Evolutionary conservation across 495 filamentous ascomycete species (phyloP).

Genomic region (Aspergillus mulundensis): DNA sequence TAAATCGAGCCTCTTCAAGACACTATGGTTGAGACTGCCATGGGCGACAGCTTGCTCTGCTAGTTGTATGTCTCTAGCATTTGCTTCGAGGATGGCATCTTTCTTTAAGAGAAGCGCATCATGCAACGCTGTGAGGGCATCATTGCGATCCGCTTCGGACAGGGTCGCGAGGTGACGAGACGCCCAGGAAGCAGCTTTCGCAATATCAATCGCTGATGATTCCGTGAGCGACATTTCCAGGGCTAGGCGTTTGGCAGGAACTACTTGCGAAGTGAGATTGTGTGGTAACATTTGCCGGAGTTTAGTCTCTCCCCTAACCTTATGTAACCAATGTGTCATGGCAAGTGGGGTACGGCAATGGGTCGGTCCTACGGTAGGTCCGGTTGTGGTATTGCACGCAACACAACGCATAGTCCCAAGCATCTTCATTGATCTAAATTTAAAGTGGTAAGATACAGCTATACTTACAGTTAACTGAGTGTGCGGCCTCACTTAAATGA

Average conservation of each 20-base stretch:
- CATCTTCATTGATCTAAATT: too few relatives aligned
- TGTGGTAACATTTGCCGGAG: background rate
- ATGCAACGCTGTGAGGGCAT: constrained; percentile 79
- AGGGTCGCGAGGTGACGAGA: constrained; percentile 67
- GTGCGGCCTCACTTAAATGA: too few relatives aligned
- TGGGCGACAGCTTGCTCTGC: constrained; percentile 67
- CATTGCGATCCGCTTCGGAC: constrained; percentile 63
- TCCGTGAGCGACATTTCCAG: constrained; percentile 69
- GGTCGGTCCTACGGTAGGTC: too few relatives aligned
- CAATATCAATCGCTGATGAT: constrained; percentile 61
- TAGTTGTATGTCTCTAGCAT: constrained; percentile 70
- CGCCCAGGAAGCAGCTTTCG: constrained; percentile 63
- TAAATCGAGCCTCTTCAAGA: constrained; percentile 88
- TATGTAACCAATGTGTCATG: background rate
- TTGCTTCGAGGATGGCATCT: constrained; percentile 77
- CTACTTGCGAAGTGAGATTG: background rate
- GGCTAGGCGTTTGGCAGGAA: too few relatives aligned
- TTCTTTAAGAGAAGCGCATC: constrained; percentile 61
- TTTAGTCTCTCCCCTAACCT: background rate
- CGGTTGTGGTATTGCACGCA: too few relatives aligned
- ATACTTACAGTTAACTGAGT: too few relatives aligned
- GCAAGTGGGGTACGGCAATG: background rate
- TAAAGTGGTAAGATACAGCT: too few relatives aligned
- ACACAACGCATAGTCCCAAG: too few relatives aligned
- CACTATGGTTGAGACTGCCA: constrained; percentile 73